phyloP scores from a whole-genome alignment of 257 asterid species.

The Solanum etuberosum region DNA sequence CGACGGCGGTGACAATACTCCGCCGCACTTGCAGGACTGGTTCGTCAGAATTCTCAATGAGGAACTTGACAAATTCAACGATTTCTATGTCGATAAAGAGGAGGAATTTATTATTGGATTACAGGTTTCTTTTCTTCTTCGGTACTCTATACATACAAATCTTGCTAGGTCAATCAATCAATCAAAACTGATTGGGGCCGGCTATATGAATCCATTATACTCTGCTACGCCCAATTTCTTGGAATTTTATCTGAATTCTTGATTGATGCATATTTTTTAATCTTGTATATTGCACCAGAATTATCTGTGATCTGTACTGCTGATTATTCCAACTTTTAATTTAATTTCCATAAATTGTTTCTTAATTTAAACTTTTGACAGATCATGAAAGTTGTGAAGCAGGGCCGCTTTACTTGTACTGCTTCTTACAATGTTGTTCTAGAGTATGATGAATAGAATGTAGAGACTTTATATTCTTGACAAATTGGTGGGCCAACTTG shows the following conservation, averaged over 20 bases:
- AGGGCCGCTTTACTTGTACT: background rate
- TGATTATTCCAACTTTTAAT: background rate
- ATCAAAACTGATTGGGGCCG: background rate
- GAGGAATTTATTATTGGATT: slow-evolving; percentile 76
- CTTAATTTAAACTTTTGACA: background rate
- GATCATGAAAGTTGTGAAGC: background rate
- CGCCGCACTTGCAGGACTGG: slow-evolving; percentile 50
- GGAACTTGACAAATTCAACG: slow-evolving; percentile 83
- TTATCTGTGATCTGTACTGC: background rate
- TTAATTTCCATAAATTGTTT: background rate
- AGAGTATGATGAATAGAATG: background rate
- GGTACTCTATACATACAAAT: background rate
- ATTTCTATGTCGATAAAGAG: slow-evolving; percentile 95
- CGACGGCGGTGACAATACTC: slow-evolving; percentile 5
- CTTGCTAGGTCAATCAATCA: background rate
- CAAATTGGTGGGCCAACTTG: background rate
- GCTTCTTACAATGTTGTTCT: background rate
- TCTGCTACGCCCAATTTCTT: background rate
- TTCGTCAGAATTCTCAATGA: slow-evolving; percentile 51
- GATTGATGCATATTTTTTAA: background rate
- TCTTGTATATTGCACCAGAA: background rate
- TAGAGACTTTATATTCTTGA: background rate
- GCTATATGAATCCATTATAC: background rate
- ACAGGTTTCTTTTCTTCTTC: slow-evolving; percentile 34
- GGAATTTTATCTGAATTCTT: background rate